These are phyloP conservation scores for Fusarium tuaranense DNA, from an alignment of 2,329 filamentous ascomycete genomes.

Conservation along the genomic window DNA sequence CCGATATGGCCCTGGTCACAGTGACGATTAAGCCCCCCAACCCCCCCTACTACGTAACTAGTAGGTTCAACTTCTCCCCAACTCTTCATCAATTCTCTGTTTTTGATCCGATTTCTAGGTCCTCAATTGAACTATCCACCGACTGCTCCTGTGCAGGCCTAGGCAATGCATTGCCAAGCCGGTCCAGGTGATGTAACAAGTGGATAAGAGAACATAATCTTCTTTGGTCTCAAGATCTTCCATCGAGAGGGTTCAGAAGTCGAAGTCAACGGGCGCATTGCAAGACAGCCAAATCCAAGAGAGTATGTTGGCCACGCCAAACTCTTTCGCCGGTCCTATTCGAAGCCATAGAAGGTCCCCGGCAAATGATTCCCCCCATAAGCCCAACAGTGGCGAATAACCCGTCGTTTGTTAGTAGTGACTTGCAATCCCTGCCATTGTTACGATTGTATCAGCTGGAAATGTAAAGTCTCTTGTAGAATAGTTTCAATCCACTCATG, in stretches of 20 bases:
- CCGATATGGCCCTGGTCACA: not conserved
- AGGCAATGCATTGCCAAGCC: not conserved
- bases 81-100: too few species aligned
- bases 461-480: constrained; percentile 6
- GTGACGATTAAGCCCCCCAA: not conserved
- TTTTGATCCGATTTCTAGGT: too few species aligned
- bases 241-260: not conserved
- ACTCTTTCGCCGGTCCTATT: not conserved
- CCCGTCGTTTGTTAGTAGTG: constrained; percentile 4
- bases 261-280: not conserved
- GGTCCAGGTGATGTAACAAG: not conserved
- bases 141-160: too few species aligned
- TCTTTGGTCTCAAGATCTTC: not conserved
- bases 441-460: not conserved
- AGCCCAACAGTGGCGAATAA: not conserved
- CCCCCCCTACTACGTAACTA: too few species aligned
- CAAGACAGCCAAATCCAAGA: constrained; percentile 27
- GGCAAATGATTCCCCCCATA: constrained; percentile 8
- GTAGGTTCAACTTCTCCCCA: too few species aligned
- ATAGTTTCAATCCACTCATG: constrained; percentile 18
- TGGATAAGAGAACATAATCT: not conserved
- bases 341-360: constrained; percentile 10
- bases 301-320: not conserved
- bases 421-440: constrained; percentile 7
- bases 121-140: too few species aligned